Percentiles rank a stretch among this genome's conserved stretches.
Conservation (phyloP, 2,329 filamentous ascomycete genomes). For the Aspergillus awamori region DNA sequence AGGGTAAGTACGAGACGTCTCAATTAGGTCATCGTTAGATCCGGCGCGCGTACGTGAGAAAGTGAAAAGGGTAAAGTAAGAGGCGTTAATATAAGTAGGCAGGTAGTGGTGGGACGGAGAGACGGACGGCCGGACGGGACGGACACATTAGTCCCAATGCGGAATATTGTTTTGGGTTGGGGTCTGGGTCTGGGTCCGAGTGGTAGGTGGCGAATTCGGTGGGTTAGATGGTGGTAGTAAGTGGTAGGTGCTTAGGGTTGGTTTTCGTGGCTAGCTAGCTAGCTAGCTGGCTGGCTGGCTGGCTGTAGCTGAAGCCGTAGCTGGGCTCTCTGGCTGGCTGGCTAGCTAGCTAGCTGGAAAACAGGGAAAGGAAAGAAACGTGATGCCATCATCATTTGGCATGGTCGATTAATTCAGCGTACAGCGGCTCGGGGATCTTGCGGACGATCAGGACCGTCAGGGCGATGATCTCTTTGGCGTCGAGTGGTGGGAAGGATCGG, state of each 20-base stretch:
- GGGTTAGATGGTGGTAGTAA: too few species aligned
- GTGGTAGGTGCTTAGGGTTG: neutral
- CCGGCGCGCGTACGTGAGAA: neutral
- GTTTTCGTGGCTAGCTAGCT: neutral
- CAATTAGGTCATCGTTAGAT: neutral
- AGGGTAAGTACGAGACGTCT: neutral
- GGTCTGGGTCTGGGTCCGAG: too few species aligned
- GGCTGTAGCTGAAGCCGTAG: neutral
- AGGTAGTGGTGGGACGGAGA: neutral
- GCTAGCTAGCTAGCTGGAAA: neutral
- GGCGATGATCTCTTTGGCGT: slow-evolving; percentile 80
- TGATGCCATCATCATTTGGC: slow-evolving; percentile 55
- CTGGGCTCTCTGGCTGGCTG: neutral
- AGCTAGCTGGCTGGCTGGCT: too few species aligned
- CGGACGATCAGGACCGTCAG: slow-evolving; percentile 83
- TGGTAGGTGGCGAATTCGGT: too few species aligned
- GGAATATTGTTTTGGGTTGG: neutral
- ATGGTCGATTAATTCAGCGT: slow-evolving; percentile 85
- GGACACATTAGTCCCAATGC: neutral
- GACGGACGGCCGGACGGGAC: too few species aligned
- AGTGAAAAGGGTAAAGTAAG: neutral
- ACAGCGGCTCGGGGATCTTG: slow-evolving; percentile 88
- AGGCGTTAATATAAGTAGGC: neutral
- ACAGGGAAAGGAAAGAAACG: neutral
- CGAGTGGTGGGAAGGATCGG: slow-evolving; percentile 81